Evolutionary conservation across 2,329 filamentous ascomycete species (phyloP).

Genomic region (Colletotrichum theobromicola): DNA sequence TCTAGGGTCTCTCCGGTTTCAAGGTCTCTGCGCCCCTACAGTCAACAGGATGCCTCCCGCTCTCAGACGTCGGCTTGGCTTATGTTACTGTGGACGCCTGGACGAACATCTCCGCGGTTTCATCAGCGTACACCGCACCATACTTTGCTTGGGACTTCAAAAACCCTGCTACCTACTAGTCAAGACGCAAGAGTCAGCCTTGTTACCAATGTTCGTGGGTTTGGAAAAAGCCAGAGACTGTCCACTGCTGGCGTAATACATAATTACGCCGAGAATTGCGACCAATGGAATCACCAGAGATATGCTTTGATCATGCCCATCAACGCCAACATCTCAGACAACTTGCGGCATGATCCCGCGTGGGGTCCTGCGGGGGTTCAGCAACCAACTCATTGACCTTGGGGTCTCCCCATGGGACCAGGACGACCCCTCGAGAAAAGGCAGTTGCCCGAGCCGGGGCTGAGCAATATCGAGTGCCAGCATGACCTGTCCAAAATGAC

Average conservation of each 20-base stretch:
- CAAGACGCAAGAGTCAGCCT: not conserved
- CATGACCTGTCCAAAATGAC: constrained; percentile 1
- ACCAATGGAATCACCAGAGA: not conserved
- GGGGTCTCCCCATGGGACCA: not conserved
- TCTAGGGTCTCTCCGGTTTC: constrained; percentile 12
- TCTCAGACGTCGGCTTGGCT: not conserved
- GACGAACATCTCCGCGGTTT: not conserved
- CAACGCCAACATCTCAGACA: not conserved
- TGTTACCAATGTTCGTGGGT: not conserved
- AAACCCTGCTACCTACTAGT: not conserved
- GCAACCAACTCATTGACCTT: not conserved
- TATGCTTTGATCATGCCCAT: constrained; percentile 2
- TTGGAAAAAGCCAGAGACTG: not conserved
- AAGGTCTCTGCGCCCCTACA: not conserved
- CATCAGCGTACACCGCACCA: not conserved
- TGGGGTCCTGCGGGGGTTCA: not conserved
- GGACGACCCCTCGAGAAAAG: not conserved
- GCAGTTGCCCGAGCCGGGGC: not conserved
- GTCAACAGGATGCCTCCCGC: not conserved
- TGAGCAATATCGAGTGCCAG: not conserved
- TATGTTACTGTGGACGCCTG: not conserved
- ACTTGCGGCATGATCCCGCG: constrained; percentile 3
- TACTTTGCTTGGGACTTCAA: not conserved
- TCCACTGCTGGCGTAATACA: not conserved
- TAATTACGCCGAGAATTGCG: constrained; percentile 3